These are phyloP conservation scores for Teunomyces panamensis DNA, from an alignment of 805 yeast genomes.

Conservation along the genomic window DNA sequence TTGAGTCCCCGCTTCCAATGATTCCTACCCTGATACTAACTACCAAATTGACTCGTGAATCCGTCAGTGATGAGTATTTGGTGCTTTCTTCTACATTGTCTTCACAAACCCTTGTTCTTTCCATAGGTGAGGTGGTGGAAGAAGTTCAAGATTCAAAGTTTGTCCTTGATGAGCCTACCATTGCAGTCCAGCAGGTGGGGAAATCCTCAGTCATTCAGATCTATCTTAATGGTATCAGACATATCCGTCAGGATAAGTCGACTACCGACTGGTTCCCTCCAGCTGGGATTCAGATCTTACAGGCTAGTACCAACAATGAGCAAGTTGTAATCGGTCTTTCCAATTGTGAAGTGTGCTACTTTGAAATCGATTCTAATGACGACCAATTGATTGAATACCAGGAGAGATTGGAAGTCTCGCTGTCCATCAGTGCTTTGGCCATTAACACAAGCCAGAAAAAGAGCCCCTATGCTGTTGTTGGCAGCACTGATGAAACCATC, in stretches of 20 bases:
- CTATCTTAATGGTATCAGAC: constrained; percentile 66
- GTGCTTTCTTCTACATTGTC: constrained; percentile 55
- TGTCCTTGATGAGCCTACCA: constrained; percentile 53
- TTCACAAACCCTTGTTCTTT: constrained; percentile 67
- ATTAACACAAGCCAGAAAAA: constrained; percentile 38
- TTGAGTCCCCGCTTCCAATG: constrained; percentile 73
- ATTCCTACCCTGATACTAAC: constrained; percentile 63
- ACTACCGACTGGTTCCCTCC: constrained; percentile 80
- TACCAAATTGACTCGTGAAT: constrained; percentile 44
- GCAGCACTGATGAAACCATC: constrained; percentile 67
- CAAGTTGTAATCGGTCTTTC: constrained; percentile 74
- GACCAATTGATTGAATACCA: constrained; percentile 72
- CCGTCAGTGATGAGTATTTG: constrained; percentile 57
- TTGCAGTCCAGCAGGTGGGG: constrained; percentile 71
- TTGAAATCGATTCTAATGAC: constrained; percentile 61
- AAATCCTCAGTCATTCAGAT: constrained; percentile 63
- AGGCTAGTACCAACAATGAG: constrained; percentile 59
- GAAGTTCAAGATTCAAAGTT: constrained; percentile 69
- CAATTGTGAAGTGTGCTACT: constrained; percentile 73
- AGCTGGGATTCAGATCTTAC: constrained; percentile 60
- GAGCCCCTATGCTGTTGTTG: constrained; percentile 64
- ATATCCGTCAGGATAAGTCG: constrained; percentile 34
- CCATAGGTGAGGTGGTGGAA: constrained; percentile 77
- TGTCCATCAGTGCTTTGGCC: constrained; percentile 47
- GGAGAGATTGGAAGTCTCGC: constrained; percentile 52